These are phyloP conservation scores for Macrolepiota albuminosa DNA, from an alignment of 768 basidiomycete species.

Conservation along the genomic window DNA sequence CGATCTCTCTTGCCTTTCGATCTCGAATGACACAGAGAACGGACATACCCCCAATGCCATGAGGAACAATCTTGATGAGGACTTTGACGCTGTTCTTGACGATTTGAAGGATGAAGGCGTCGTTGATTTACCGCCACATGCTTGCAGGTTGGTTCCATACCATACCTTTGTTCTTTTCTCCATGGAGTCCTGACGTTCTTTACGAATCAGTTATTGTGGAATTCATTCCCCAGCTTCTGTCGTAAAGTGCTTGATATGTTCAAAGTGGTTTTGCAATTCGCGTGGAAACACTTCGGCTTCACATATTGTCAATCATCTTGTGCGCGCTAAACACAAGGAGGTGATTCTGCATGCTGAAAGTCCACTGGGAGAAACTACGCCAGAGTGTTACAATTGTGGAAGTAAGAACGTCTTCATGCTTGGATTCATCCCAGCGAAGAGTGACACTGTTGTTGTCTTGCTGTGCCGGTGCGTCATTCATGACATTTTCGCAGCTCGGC, in stretches of 20 bases:
- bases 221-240: conserved; percentile 97
- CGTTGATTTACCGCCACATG: conserved; percentile 84
- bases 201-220: conserved; percentile 78
- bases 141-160: conserved; percentile 73
- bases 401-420: conserved; percentile 99
- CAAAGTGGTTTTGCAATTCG: conserved; percentile 99
- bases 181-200: conserved; percentile 11
- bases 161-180: conserved; percentile 5
- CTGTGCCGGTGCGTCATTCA: conserved; percentile 75
- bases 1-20: conserved; percentile 64
- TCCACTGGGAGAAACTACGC: conserved; percentile 94
- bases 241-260: conserved; percentile 89
- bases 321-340: conserved; percentile 98
- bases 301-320: conserved; percentile 98
- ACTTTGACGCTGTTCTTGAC: conserved; percentile 86
- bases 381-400: conserved; percentile 99
- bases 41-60: conserved; percentile 32
- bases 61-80: conserved; percentile 56
- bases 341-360: conserved; percentile 95
- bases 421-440: conserved; percentile 98
- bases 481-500: conserved; percentile 1
- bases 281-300: conserved; percentile 97
- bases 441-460: conserved; percentile 96
- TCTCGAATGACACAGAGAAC: conserved; percentile 48
- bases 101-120: conserved; percentile 80